Base-by-base conservation (phyloP, 345 rosid genomes). In the Citrus reticulata region DNA sequence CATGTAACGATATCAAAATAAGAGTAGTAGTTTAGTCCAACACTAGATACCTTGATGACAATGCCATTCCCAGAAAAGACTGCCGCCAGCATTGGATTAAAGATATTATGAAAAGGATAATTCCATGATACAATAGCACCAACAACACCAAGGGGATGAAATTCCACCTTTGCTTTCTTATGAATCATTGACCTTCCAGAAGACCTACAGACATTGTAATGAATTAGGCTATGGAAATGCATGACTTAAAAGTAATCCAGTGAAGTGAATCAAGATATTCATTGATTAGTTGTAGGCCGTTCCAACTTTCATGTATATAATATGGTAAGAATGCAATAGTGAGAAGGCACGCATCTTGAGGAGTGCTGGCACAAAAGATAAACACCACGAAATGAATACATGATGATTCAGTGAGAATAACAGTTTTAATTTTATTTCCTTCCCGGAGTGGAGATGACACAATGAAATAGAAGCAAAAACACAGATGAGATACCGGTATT, bases 51-150 rank as follows among this genome's bases (percentile, higher is more conserved):
- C 97, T 94, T 96, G 68, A 96, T 91, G 72, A 94, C 97, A 87
- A 96, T 87, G 83, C 97, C 79, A 83, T 96, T 96, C 84, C 98
- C 99, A 51, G 99, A 91, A 85, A 96, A 96, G 74, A 96, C 91
- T 54, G 99, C 97, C 22, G 98, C 98, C 72, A 96, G 90, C 97
- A 96, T 93, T 81, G 98, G 98, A 85, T 96, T 96, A 78, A 96
- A 93, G 73, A 96, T 93, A 84, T 96, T 96, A 73, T 96, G 99
- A 82, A 96, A 96, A n/a, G 99, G 98, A 85, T 96, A 96, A 86
- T 96, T 96, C 99, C 98, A 94, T 0, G 99, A 95, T 79, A 96
- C 99, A 72, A 96, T 94, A 77, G 99, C 99, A 81, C 97, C 98
- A 61, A 96, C 83, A 71, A 94, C 98, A 81, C 98, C 98, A 79